Base-by-base conservation (phyloP, 768 basidiomycete genomes). In the Roridomyces roridus region DNA sequence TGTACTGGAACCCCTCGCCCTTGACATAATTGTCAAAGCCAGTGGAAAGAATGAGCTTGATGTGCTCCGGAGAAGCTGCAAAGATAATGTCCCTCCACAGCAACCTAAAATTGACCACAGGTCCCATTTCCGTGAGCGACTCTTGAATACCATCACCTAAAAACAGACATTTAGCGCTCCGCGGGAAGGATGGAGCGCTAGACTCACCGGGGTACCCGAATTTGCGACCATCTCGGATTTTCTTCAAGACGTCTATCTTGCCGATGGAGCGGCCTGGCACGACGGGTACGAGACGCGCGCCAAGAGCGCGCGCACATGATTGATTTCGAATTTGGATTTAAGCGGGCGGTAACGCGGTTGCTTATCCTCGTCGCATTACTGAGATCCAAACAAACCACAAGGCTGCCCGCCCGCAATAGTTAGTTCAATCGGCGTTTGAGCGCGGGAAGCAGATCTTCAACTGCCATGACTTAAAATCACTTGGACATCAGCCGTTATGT, bases 161-260 rank as follows among this genome's bases (percentile, higher is more conserved):
- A 11, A 5, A n/a, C 34, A 7, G 7, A 5, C 5, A 40, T 12
- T 49, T 24, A 48, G 46, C 4, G 35, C 17, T 25, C n/a, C n/a
- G 8, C 17, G 15, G 9, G 15, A 26, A 7, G 7, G 1, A 23
- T n/a, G 4, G 15, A 50, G 25, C 10, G 1, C 5, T 11, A 12
- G 6, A 46, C 47, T 2, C 49, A 74, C 73, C 72, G 36, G 71
- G 74, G 57, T 74, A 74, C 4, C 74, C 72, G 11, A 60, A 34
- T 8, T 44, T 58, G 23, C 68, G 71, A 28, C 67, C 65, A 55
- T 54, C 46, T 23, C 62, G 34, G 18, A 67, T 17, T 6, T 1
- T 28, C n/a, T 63, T 24, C 57, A 75, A 51, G 15, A 68, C 10
- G 45, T 75, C 71, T 29, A 71, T n/a, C 35, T 66, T 73, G 48